phyloP scores from a whole-genome alignment of 1,284 basidiomycete genomes.

The Testicularia cyperi region DNA sequence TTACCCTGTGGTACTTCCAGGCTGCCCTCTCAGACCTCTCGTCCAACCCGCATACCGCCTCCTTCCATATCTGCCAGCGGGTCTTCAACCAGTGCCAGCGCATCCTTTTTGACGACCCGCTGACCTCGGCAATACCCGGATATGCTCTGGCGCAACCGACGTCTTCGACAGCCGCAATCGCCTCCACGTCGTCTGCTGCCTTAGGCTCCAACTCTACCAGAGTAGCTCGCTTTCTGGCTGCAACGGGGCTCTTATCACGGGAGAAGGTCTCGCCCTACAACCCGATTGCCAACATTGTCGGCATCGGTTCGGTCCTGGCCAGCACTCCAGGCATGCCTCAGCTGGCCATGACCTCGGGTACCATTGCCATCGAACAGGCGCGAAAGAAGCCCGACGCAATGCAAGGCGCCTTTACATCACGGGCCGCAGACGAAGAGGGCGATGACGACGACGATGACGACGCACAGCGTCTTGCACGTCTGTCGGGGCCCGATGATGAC shows the following conservation, averaged over 20 bases:
- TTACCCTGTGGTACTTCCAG: slow-evolving; percentile 59
- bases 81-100: slow-evolving; percentile 90
- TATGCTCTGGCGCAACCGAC: slow-evolving; percentile 16
- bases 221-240: slow-evolving; percentile 52
- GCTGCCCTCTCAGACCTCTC: slow-evolving; percentile 55
- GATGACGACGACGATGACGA: slow-evolving; percentile 62
- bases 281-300: slow-evolving; percentile 73
- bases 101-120: slow-evolving; percentile 86
- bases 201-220: slow-evolving; percentile 19
- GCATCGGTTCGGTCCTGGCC: slow-evolving; percentile 79
- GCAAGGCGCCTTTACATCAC: slow-evolving; percentile 18
- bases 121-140: slow-evolving; percentile 24
- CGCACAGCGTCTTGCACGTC: not conserved
- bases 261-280: slow-evolving; percentile 44
- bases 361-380: slow-evolving; percentile 83
- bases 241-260: slow-evolving; percentile 10
- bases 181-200: slow-evolving; percentile 1
- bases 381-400: slow-evolving; percentile 63
- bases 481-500: not conserved
- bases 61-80: slow-evolving; percentile 89
- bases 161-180: not conserved
- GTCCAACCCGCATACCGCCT: slow-evolving; percentile 67
- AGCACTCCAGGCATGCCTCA: slow-evolving; percentile 76
- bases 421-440: slow-evolving; percentile 46
- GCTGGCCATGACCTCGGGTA: slow-evolving; percentile 73